A percentile compares a stretch with the other conserved stretches of the same genome.
Conservation (phyloP, 495 filamentous ascomycete species). For the Bacidia rubella region DNA sequence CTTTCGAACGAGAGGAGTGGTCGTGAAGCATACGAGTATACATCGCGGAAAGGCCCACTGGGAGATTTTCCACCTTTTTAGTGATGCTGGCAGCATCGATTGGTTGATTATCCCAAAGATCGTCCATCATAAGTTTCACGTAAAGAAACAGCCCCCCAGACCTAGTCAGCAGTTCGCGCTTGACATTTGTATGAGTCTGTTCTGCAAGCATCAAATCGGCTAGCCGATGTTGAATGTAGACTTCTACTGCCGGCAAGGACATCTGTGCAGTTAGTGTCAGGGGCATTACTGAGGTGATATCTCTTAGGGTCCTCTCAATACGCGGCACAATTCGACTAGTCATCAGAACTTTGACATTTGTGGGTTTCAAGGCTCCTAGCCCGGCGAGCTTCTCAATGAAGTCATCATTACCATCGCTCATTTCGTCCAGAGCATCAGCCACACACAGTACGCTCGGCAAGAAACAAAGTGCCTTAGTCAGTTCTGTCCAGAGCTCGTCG, state of each 20-base stretch:
- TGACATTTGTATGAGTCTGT: constrained; percentile 7
- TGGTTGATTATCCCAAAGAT: constrained; percentile 19
- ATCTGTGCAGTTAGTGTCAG: constrained; percentile 27
- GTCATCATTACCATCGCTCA: constrained; percentile 27
- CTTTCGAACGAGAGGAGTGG: constrained; percentile 24
- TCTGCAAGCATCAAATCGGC: constrained; percentile 9
- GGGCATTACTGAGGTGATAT: constrained; percentile 11
- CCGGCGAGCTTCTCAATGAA: constrained; percentile 24
- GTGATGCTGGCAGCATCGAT: constrained; percentile 11
- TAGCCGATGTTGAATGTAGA: constrained; percentile 25
- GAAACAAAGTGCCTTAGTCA: background rate
- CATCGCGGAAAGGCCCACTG: constrained; percentile 30
- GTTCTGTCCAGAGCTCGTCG: constrained; percentile 4
- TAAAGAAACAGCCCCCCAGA: constrained; percentile 31
- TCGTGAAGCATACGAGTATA: constrained; percentile 32
- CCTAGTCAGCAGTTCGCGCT: constrained; percentile 11
- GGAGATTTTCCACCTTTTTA: constrained; percentile 20
- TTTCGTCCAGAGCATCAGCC: constrained; percentile 36
- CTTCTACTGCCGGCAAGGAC: constrained; percentile 30
- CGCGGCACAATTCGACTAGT: constrained; percentile 28
- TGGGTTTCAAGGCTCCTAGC: constrained; percentile 27
- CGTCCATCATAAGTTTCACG: constrained; percentile 34
- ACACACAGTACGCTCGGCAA: constrained; percentile 31
- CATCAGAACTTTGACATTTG: constrained; percentile 30
- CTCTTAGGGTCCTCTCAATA: constrained; percentile 19